Evolutionary conservation across 2,329 filamentous ascomycete genomes (phyloP), one percentile per base, ranked within the genome.

Genomic region (Madurella mycetomatis): DNA sequence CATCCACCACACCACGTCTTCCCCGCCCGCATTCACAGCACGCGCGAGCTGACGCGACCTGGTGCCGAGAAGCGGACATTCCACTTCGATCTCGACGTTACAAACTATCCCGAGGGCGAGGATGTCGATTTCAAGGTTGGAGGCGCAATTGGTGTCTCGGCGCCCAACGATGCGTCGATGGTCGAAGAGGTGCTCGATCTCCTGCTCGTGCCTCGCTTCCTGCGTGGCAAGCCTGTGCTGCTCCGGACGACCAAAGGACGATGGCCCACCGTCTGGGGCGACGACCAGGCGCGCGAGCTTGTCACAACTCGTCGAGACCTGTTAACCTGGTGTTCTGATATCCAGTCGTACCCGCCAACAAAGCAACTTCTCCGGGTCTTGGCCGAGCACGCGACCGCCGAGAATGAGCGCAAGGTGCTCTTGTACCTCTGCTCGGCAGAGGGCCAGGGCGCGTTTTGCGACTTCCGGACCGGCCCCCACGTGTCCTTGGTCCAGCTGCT

Each of bases 241-340:
- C 74, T 97, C 62, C 85, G 85, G 69, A 97, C 94, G 0, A 83
- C 80, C 37, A 82, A 79, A 57, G 92, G 92, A 34, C 82, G 94
- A 47, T 99, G 92, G 92, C 94, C 94, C 4, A 99, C 94, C 0
- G 95, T 99, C 47, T 99, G 94, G 94, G 94, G 92, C 41, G 90
- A 95, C 2, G 92, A 97, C 17, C 74, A 88, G 70, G 73, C 92
- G 7, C 84, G 94, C 53, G 86, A 94, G 68, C 77, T 99, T n/a
- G 77, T 92, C 53, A 96, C 92, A 3, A 97, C 92, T 0, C 85
- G 92, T 46, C 82, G 92, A 47, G 92, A 95, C 69, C 77, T 99
- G n/a, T 77, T 99, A 52, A 95, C 88, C 9, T 99, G 94, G 94
- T 96, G 92, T 69, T 86, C 87, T 25, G 94, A 99, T 69, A 84